These are phyloP conservation scores for Penicillium paxilli DNA, from an alignment of 495 filamentous ascomycete genomes.

Conservation along the genomic window DNA sequence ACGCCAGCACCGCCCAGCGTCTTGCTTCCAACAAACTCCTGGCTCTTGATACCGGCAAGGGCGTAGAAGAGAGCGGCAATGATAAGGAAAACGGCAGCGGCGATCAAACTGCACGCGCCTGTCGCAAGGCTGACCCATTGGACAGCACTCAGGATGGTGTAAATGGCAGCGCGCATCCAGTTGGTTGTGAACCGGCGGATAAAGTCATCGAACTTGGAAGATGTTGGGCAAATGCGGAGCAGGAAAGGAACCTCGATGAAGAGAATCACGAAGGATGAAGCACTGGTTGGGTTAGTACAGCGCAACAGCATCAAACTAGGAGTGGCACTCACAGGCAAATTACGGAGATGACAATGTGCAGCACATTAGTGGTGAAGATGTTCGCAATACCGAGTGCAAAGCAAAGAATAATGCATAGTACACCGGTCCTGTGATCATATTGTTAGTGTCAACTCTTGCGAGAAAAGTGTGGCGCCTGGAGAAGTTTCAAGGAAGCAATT, in stretches of 20 bases:
- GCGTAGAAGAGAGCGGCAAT: constrained; percentile 80
- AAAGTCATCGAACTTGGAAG: constrained; percentile 79
- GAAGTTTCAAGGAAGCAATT: not conserved
- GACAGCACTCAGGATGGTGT: constrained; percentile 73
- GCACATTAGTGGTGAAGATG: constrained; percentile 64
- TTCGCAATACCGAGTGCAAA: constrained; percentile 93
- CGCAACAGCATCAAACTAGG: not conserved
- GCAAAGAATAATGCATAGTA: constrained; percentile 92
- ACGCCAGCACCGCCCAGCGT: constrained; percentile 92
- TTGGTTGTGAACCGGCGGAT: constrained; percentile 93
- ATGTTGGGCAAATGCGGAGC: constrained; percentile 96
- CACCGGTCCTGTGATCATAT: constrained; percentile 71
- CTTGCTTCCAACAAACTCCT: constrained; percentile 96
- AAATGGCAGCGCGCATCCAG: constrained; percentile 95
- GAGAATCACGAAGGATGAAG: constrained; percentile 81
- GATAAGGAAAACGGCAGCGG: constrained; percentile 78
- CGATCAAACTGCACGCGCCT: constrained; percentile 70
- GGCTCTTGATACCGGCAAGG: constrained; percentile 82
- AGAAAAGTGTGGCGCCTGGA: not conserved
- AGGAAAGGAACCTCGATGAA: constrained; percentile 97
- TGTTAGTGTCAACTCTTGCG: constrained; percentile 2
- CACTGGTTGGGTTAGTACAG: constrained; percentile 46
- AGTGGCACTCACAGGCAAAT: constrained; percentile 74
- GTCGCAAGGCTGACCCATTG: constrained; percentile 76
- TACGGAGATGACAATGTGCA: constrained; percentile 78